Percentiles rank a stretch among this genome's conserved stretches.
Conservation (phyloP, 2,329 filamentous ascomycete genomes). For the Aureobasidium pullulans region DNA sequence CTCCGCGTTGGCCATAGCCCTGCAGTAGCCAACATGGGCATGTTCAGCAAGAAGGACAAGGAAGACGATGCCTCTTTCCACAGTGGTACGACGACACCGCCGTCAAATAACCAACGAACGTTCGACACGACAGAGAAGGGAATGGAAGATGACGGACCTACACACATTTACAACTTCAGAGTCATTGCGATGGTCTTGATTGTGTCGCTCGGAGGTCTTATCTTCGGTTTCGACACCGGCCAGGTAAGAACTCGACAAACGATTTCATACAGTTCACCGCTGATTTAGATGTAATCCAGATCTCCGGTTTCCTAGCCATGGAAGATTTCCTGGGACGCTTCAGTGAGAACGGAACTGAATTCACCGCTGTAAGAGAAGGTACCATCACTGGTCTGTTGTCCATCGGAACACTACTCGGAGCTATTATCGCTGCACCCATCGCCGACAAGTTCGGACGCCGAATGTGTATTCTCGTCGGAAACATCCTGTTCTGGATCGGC, state of each 20-base stretch:
- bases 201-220: constrained; percentile 31
- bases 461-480: constrained; percentile 54
- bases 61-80: not conserved
- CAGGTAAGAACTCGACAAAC: constrained; percentile 26
- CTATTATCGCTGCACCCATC: constrained; percentile 51
- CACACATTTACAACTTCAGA: constrained; percentile 16
- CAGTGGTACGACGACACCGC: constrained; percentile 3
- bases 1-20: constrained; percentile 5
- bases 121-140: constrained; percentile 2
- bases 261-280: not conserved
- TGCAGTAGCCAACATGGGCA: constrained; percentile 3
- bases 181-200: constrained; percentile 29
- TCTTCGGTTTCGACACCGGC: constrained; percentile 37
- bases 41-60: constrained; percentile 12
- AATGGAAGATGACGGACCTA: constrained; percentile 11
- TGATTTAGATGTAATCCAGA: constrained; percentile 19
- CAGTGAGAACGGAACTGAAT: constrained; percentile 42
- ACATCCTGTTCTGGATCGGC: constrained; percentile 57
- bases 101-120: not conserved
- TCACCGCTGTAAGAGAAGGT: constrained; percentile 54
- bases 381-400: constrained; percentile 55
- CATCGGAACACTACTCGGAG: constrained; percentile 53
- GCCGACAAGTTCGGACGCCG: constrained; percentile 56
- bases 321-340: constrained; percentile 44
- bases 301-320: constrained; percentile 44